Conservation (phyloP, 2,329 filamentous ascomycete genomes). For the Huntiella abstrusa region DNA sequence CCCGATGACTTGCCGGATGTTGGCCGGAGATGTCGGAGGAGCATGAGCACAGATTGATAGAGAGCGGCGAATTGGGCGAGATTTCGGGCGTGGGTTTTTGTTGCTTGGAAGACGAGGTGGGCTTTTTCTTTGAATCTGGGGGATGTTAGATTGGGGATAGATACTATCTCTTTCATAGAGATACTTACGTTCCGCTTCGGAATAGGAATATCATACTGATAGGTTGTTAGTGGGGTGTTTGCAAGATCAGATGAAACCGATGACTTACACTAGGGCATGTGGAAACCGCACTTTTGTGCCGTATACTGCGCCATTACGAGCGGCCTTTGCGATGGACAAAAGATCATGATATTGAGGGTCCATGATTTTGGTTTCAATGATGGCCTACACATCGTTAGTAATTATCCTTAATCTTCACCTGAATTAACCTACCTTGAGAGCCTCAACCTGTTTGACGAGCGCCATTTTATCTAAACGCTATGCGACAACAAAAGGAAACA, state of each 20-base stretch:
- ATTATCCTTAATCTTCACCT: not conserved
- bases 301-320: slow-evolving; percentile 93
- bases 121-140: slow-evolving; percentile 53
- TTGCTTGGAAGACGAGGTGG: slow-evolving; percentile 63
- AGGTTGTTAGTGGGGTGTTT: slow-evolving; percentile 4
- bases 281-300: slow-evolving; percentile 96
- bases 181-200: slow-evolving; percentile 64
- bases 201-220: slow-evolving; percentile 87
- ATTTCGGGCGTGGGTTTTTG: slow-evolving; percentile 76
- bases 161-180: not conserved
- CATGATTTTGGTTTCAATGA: slow-evolving; percentile 57
- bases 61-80: slow-evolving; percentile 78
- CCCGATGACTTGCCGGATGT: slow-evolving; percentile 30
- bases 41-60: slow-evolving; percentile 70
- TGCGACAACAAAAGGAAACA: not conserved
- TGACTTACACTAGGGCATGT: slow-evolving; percentile 63
- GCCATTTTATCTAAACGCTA: not conserved
- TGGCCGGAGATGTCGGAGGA: slow-evolving; percentile 44
- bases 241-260: not conserved
- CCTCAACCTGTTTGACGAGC: slow-evolving; percentile 5
- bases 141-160: not conserved
- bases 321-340: slow-evolving; percentile 72
- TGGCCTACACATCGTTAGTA: slow-evolving; percentile 28
- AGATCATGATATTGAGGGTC: slow-evolving; percentile 73
- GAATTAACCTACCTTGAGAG: slow-evolving; percentile 4